These are phyloP conservation scores for Fusarium stilboides DNA, from an alignment of 2,329 filamentous ascomycete species.

Conservation along the genomic window DNA sequence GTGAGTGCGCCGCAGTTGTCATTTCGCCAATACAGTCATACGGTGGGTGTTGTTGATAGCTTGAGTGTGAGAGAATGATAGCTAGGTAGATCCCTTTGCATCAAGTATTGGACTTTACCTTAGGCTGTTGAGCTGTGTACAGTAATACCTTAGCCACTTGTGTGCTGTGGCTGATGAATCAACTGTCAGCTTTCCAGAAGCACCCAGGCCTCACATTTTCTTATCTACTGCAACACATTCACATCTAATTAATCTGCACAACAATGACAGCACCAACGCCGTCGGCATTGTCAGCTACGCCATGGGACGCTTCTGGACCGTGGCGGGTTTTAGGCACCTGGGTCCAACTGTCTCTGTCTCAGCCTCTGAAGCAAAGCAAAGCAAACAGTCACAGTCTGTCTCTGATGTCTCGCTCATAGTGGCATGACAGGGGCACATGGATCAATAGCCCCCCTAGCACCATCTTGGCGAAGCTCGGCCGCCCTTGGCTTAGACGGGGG, in stretches of 20 bases:
- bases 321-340: conserved; percentile 25
- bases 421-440: conserved; percentile 27
- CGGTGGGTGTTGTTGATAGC: neutral
- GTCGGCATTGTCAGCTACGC: conserved; percentile 9
- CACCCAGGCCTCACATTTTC: neutral
- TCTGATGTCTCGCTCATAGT: conserved; percentile 32
- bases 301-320: conserved; percentile 32
- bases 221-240: neutral
- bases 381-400: neutral
- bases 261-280: neutral
- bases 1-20: conserved; percentile 15
- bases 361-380: conserved; percentile 10
- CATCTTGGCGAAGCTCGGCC: conserved; percentile 33
- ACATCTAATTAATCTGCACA: neutral
- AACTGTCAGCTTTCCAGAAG: conserved; percentile 14
- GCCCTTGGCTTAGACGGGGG: conserved; percentile 27
- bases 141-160: neutral
- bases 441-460: conserved; percentile 34
- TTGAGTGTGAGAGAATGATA: neutral
- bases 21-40: conserved; percentile 26
- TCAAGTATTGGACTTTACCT: neutral
- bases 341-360: conserved; percentile 28
- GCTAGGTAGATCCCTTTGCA: neutral
- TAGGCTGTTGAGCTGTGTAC: no score
- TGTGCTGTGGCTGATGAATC: conserved; percentile 17